Conservation (phyloP, 148 eudicot species). For the Vaccinium darrowii region DNA sequence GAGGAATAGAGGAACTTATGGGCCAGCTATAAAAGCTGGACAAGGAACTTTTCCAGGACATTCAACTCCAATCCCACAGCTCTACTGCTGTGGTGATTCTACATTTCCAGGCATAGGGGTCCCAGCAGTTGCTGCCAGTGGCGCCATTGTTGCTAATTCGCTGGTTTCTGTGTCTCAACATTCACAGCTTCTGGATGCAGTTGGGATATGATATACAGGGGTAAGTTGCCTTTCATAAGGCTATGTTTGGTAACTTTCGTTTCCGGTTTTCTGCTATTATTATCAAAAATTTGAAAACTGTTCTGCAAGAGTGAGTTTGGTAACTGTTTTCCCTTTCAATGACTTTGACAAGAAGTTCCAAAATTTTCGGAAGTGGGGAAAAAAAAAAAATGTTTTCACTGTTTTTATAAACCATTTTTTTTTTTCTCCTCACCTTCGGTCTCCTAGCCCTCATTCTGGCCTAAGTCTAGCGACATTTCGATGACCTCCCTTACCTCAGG, state of each 20-base stretch:
- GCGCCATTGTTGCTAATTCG: slow-evolving; percentile 95
- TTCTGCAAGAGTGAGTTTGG: background rate
- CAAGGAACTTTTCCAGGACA: slow-evolving; percentile 82
- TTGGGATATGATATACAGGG: background rate
- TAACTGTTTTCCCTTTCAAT: background rate
- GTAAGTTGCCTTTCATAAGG: background rate
- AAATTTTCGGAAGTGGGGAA: background rate
- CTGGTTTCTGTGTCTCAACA: slow-evolving; percentile 90
- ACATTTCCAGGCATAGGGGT: slow-evolving; percentile 97
- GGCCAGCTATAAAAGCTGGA: slow-evolving; percentile 93
- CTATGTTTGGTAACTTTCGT: background rate
- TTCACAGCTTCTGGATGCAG: slow-evolving; percentile 55
- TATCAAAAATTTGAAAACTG: background rate
- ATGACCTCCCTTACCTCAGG: background rate
- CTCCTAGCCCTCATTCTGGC: background rate
- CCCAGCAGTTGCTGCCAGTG: slow-evolving; percentile 99
- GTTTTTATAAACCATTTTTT: background rate
- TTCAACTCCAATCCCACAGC: slow-evolving; percentile 72
- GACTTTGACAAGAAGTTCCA: background rate
- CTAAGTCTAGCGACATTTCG: background rate
- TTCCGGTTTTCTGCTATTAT: background rate
- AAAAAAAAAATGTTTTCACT: background rate
- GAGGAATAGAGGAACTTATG: slow-evolving; percentile 89
- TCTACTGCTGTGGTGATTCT: slow-evolving; percentile 93
- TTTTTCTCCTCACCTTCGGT: background rate